Evolutionary conservation across 306 rosid genomes (phyloP).

Genomic region (Fragaria nilgerrensis): DNA sequence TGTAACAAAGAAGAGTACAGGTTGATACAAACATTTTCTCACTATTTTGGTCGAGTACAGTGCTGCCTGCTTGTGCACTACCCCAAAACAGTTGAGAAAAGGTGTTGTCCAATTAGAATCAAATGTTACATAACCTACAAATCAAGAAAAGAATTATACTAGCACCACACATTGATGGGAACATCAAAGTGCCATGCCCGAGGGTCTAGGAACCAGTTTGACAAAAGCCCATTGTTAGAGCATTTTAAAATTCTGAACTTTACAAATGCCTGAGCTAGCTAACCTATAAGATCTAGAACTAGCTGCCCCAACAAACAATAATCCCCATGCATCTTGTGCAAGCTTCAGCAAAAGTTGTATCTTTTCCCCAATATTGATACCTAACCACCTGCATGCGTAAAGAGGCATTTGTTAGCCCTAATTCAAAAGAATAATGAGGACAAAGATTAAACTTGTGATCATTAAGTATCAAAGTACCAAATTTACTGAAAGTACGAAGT

Average conservation of each 20-base stretch:
- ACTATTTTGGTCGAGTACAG: constrained; percentile 1
- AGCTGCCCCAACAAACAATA: constrained; percentile 14
- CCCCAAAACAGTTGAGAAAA: background rate
- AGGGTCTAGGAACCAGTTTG: constrained; percentile 13
- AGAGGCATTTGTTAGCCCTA: background rate
- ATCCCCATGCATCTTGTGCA: constrained; percentile 4
- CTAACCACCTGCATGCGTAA: constrained; percentile 24
- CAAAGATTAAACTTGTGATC: background rate
- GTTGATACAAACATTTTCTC: constrained; percentile 4
- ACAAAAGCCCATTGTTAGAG: constrained; percentile 18
- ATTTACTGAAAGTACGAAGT: background rate
- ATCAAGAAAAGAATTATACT: constrained; percentile 8
- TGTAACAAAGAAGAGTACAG: background rate
- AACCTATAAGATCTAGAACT: constrained; percentile 19
- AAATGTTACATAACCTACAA: background rate
- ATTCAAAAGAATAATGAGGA: background rate
- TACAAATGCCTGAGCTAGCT: constrained; percentile 24
- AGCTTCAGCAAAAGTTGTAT: background rate
- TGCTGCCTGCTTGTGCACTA: background rate
- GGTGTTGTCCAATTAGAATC: constrained; percentile 9
- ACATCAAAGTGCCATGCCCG: background rate
- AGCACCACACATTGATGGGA: constrained; percentile 2
- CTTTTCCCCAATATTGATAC: constrained; percentile 12
- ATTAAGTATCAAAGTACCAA: background rate
- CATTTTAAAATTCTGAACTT: constrained; percentile 3